Percentiles rank a stretch among this genome's conserved stretches.
These are phyloP conservation scores for Phytophthora citricola DNA, from an alignment of 352 stramenopile genomes.

Conservation along the genomic window DNA sequence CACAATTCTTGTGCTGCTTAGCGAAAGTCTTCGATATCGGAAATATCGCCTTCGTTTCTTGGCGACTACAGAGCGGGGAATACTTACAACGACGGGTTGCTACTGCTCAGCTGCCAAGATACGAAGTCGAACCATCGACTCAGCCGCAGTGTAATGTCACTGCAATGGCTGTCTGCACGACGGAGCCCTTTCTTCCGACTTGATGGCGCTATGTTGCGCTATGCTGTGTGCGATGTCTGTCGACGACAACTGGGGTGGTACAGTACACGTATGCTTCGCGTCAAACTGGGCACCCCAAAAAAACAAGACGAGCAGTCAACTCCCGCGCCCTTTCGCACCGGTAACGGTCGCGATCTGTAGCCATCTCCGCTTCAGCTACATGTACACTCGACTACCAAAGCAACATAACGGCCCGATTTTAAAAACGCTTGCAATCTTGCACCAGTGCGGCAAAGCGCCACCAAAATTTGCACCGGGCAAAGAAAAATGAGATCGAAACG, in stretches of 20 bases:
- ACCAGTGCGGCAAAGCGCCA: conserved; percentile 21
- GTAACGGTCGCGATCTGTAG: conserved; percentile 31
- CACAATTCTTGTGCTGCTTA: no score
- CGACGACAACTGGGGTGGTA: conserved; percentile 10
- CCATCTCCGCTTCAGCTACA: conserved; percentile 14
- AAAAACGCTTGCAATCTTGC: conserved; percentile 6
- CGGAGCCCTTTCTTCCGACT: conserved; percentile 4
- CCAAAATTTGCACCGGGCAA: conserved; percentile 28
- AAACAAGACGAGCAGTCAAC: conserved; percentile 32
- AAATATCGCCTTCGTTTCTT: not conserved
- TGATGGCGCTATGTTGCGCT: conserved; percentile 7
- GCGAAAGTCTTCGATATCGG: no score
- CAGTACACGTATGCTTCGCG: not conserved
- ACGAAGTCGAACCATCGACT: no score
- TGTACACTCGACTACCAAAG: conserved; percentile 21
- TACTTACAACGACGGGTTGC: not conserved
- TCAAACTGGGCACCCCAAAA: conserved; percentile 27
- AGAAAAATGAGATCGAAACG: conserved; percentile 12
- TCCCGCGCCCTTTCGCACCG: conserved; percentile 18
- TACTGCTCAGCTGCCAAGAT: not conserved
- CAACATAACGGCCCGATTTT: not conserved
- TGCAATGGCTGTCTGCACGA: not conserved
- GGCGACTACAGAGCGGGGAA: not conserved
- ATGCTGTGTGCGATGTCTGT: conserved; percentile 1
- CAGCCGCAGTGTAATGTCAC: not conserved